A percentile compares a stretch with the other conserved stretches of the same genome.
Evolutionary conservation across 1,139 yeast genomes (phyloP).

Genomic region (Meyerozyma athensensis): DNA sequence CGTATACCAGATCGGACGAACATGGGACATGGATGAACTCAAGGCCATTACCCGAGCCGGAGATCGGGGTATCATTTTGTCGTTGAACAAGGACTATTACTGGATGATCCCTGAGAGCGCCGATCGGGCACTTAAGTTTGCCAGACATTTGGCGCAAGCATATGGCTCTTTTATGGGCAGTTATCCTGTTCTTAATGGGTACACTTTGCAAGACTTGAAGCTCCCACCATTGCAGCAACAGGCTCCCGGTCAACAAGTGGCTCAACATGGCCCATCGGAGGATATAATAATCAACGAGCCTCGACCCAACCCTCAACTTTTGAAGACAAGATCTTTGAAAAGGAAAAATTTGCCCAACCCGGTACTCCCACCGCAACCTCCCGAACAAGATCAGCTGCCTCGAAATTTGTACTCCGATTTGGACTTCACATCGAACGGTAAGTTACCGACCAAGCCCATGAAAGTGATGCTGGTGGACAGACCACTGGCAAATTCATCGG

Average conservation of each 20-base stretch:
- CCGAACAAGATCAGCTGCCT: conserved; percentile 9
- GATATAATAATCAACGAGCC: conserved; percentile 20
- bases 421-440: conserved; percentile 43
- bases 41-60: conserved; percentile 48
- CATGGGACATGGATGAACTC: conserved; percentile 85
- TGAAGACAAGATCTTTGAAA: conserved; percentile 25
- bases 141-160: conserved; percentile 56
- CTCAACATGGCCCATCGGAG: conserved; percentile 8
- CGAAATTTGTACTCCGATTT: conserved; percentile 28
- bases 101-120: conserved; percentile 75
- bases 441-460: conserved; percentile 42
- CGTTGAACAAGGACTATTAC: conserved; percentile 74
- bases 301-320: conserved; percentile 20
- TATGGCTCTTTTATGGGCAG: conserved; percentile 65
- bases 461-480: conserved; percentile 27
- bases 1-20: conserved; percentile 82
- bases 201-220: conserved; percentile 31
- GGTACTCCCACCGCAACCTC: conserved; percentile 19
- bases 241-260: conserved; percentile 6
- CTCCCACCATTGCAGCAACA: conserved; percentile 24
- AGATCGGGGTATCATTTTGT: conserved; percentile 54
- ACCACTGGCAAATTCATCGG: conserved; percentile 8
- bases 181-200: conserved; percentile 47
- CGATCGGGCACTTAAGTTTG: conserved; percentile 56
- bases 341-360: conserved; percentile 25